These are phyloP conservation scores for Podila epigama DNA, from an alignment of 192 early-diverging fungal species.

Conservation along the genomic window DNA sequence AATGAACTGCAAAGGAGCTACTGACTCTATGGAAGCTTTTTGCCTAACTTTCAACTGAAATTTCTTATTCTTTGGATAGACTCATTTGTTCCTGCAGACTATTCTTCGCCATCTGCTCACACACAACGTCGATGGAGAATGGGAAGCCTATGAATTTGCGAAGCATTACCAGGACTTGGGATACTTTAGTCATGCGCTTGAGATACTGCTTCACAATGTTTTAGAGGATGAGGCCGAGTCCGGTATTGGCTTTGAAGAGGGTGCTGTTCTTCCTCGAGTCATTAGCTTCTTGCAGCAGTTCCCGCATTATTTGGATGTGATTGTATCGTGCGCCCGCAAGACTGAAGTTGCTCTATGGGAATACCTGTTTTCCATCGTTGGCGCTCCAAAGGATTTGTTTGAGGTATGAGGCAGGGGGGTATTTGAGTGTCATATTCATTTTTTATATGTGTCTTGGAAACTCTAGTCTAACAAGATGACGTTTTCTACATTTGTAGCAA, in stretches of 20 bases:
- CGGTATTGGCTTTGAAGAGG: conserved; percentile 48
- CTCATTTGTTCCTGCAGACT: conserved; percentile 78
- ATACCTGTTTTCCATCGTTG: conserved; percentile 84
- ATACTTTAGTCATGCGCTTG: conserved; percentile 94
- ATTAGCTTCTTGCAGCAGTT: conserved; percentile 85
- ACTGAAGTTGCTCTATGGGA: conserved; percentile 95
- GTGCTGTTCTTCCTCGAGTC: conserved; percentile 71
- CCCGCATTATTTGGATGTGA: conserved; percentile 80
- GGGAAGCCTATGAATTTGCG: conserved; percentile 74
- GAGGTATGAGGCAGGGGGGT: conserved; percentile 62
- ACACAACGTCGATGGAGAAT: conserved; percentile 50
- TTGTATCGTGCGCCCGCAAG: conserved; percentile 96
- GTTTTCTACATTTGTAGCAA: conserved; percentile 53
- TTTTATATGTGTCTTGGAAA: no score
- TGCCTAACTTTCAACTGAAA: not conserved
- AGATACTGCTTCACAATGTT: conserved; percentile 88
- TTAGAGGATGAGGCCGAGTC: conserved; percentile 84
- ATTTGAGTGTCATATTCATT: conserved; percentile 6
- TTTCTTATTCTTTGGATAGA: conserved; percentile 51
- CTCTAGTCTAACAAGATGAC: no score
- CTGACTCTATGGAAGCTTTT: no score
- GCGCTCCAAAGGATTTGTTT: conserved; percentile 86
- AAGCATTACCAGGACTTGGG: conserved; percentile 72
- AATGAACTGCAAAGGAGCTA: no score
- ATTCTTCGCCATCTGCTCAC: conserved; percentile 69